These are phyloP conservation scores for Schwanniomyces yamadae DNA, from an alignment of 805 yeast genomes.

Conservation along the genomic window DNA sequence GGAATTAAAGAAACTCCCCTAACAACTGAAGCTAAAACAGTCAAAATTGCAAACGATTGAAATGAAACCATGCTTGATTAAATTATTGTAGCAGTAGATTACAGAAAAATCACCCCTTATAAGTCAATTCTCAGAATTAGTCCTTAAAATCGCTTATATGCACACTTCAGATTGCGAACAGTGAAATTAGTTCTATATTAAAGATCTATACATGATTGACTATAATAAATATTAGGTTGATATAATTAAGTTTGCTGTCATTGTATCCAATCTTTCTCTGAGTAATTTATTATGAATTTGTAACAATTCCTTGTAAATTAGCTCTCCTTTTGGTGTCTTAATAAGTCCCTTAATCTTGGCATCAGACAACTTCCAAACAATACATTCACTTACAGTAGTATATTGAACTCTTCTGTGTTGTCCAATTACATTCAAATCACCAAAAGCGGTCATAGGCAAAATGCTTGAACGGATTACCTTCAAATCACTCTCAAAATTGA, in stretches of 20 bases:
- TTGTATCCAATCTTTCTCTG: conserved; percentile 69
- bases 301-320: conserved; percentile 62
- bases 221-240: conserved; percentile 37
- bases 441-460: conserved; percentile 74
- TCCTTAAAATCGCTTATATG: conserved; percentile 3
- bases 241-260: conserved; percentile 74
- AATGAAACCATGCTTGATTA: conserved; percentile 20
- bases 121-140: not conserved
- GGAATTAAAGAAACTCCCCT: conserved; percentile 23
- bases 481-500: conserved; percentile 38
- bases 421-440: conserved; percentile 47
- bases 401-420: conserved; percentile 46
- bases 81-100: not conserved
- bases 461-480: conserved; percentile 43
- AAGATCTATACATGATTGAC: not conserved
- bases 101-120: not conserved
- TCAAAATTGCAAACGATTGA: conserved; percentile 12
- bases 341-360: conserved; percentile 46
- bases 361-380: conserved; percentile 65
- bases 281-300: conserved; percentile 60
- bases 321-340: conserved; percentile 43
- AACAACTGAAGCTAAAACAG: conserved; percentile 14
- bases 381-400: conserved; percentile 58
- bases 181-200: not conserved
- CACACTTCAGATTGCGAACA: not conserved